phyloP scores from a whole-genome alignment of 352 stramenopile species.

The Globisporangium splendens region DNA sequence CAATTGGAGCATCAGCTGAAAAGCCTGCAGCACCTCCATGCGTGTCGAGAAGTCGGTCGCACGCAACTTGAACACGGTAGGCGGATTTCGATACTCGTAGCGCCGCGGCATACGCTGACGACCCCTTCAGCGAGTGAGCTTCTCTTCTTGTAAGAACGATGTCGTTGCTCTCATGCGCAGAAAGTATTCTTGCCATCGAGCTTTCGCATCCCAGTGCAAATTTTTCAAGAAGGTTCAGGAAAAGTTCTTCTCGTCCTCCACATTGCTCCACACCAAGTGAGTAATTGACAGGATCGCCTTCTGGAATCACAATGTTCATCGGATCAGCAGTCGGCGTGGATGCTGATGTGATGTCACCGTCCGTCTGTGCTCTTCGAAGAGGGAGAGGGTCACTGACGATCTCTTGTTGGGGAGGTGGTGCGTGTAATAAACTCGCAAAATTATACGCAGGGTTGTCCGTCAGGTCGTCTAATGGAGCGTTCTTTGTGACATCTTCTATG shows the following conservation, averaged over 20 bases:
- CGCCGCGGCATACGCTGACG: constrained; percentile 73
- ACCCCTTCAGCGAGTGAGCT: constrained; percentile 79
- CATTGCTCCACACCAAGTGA: constrained; percentile 76
- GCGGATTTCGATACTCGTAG: constrained; percentile 75
- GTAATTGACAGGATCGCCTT: constrained; percentile 79
- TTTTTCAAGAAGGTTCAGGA: constrained; percentile 77
- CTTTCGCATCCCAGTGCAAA: constrained; percentile 60
- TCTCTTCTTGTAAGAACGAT: constrained; percentile 53
- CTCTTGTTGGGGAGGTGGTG: background rate
- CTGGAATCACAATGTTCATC: constrained; percentile 57
- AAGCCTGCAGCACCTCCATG: constrained; percentile 24
- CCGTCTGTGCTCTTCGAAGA: constrained; percentile 9
- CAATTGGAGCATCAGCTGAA: constrained; percentile 13
- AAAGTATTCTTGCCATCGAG: constrained; percentile 53
- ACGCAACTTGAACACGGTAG: constrained; percentile 76
- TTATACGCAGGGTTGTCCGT: background rate
- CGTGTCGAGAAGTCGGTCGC: constrained; percentile 53
- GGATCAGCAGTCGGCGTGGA: constrained; percentile 11
- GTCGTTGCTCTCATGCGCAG: constrained; percentile 40
- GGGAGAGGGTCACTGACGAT: background rate
- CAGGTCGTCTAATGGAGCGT: background rate
- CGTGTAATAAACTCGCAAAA: constrained; percentile 5
- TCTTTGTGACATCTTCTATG: background rate
- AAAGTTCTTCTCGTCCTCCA: constrained; percentile 71
- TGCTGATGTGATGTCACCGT: constrained; percentile 12